Base-by-base conservation (phyloP, 495 filamentous ascomycete genomes). In the Penicillium cataractarum region DNA sequence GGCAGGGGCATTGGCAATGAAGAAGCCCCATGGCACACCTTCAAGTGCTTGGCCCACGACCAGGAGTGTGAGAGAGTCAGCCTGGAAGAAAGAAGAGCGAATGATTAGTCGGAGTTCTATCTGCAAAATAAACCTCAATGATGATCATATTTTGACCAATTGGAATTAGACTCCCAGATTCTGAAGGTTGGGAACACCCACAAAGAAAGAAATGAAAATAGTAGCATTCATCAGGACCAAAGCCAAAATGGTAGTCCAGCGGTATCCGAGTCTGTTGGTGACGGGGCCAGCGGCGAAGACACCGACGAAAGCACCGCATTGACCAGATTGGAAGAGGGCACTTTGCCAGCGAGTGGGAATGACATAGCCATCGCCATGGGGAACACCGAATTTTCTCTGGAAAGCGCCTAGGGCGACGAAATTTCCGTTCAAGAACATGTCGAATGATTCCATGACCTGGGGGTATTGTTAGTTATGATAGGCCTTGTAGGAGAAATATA, bases 21-120 rank as follows among this genome's bases (percentile, higher is more conserved):
- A 90, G 61, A 92, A 83, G 49, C 89, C 89, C 88, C 88, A 91
- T 50, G 86, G 85, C 57, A 91, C 84, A 63, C 89, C 89, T 64
- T 87, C 88, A 15, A 92, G 74, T 35, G 89, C 87, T 72, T 90
- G 88, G 8, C 85, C 88, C 22, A 87, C 82, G 27, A 86, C 79
- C 10, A 92, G 77, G 7, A 83, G 76, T 22, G 84, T 71, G n/a
- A 90, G 83, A 54, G 78, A 86, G 53, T 52, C 49, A 31, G 49
- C 49, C 49, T 52, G 17, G 46, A 49, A 19, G 6, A 17, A 13
- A 51, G 7, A 49, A 10, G 12, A 49, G 13, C 13, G 4, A 39
- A 15, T 39, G 15, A 13, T 46, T 46, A 46, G 42, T 8, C 42
- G 12, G 2, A 46, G 40, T 17, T 42, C 40, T 19, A 1, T 10